Evolutionary conservation across 164 flowering plant species (phyloP).

Genomic region (Taxillus chinensis): DNA sequence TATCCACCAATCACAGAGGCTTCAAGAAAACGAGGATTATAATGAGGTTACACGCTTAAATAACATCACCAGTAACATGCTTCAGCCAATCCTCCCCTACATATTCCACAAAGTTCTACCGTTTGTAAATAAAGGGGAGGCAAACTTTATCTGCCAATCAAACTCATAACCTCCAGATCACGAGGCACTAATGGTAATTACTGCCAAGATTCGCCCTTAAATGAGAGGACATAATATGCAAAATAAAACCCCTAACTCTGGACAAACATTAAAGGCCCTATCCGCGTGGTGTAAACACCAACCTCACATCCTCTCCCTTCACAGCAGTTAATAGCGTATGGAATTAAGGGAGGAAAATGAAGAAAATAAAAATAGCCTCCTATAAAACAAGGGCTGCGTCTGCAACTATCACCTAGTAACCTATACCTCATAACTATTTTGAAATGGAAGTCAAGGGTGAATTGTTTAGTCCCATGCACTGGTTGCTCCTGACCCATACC

Average conservation of each 20-base stretch:
- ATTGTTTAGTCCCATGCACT: conserved; percentile 54
- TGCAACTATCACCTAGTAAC: conserved; percentile 15
- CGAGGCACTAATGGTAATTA: too few relatives aligned
- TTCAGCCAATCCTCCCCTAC: not conserved
- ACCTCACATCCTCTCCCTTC: not conserved
- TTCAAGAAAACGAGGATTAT: not conserved
- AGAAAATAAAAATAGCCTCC: not conserved
- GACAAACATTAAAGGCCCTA: not conserved
- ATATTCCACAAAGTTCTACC: not conserved
- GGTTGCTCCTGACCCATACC: conserved; percentile 27
- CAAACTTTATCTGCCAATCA: too few relatives aligned
- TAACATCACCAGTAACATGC: not conserved
- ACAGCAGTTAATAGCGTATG: too few relatives aligned
- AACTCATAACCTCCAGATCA: too few relatives aligned
- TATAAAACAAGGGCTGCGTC: conserved; percentile 1
- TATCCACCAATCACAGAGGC: not conserved
- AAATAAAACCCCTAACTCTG: not conserved
- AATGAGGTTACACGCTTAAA: not conserved
- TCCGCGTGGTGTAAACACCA: not conserved
- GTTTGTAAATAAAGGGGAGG: not conserved
- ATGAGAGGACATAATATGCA: not conserved
- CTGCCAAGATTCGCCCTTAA: too few relatives aligned
- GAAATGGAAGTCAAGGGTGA: not conserved
- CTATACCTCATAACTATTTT: conserved; percentile 10
- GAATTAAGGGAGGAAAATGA: not conserved